Evolutionary conservation across 2,329 filamentous ascomycete species (phyloP).

Genomic region (Verticillium klebahnii): DNA sequence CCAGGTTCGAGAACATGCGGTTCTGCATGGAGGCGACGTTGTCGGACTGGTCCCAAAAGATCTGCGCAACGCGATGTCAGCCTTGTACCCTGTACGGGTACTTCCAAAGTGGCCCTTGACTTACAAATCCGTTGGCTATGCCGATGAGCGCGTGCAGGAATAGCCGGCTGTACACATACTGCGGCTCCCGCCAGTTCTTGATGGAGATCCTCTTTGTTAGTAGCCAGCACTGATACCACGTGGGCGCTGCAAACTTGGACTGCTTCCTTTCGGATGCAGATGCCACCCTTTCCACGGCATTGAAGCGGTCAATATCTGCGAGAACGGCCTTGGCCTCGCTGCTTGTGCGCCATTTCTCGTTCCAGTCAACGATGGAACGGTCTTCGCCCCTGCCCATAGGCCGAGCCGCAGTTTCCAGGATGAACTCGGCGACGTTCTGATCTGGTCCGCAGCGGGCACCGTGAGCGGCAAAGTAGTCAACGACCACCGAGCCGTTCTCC

Average conservation of each 20-base stretch:
- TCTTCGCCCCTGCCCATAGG: conserved; percentile 28
- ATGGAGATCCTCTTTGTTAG: conserved; percentile 67
- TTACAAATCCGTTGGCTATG: conserved; percentile 59
- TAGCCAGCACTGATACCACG: conserved; percentile 56
- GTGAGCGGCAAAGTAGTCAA: conserved; percentile 52
- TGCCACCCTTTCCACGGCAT: no score
- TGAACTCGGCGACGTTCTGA: conserved; percentile 38
- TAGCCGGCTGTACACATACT: conserved; percentile 72
- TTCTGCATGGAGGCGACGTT: conserved; percentile 32
- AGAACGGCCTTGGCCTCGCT: conserved; percentile 54
- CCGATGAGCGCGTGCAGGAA: conserved; percentile 68
- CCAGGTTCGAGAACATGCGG: no score
- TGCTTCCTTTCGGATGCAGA: conserved; percentile 47
- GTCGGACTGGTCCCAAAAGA: conserved; percentile 42
- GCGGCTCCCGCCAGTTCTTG: conserved; percentile 72
- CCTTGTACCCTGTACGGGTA: no score
- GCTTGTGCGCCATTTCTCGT: conserved; percentile 68
- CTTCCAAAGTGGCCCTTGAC: rapidly evolving
- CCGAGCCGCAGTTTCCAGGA: conserved; percentile 38
- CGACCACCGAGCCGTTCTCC: conserved; percentile 47
- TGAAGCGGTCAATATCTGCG: conserved; percentile 60
- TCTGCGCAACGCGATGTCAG: conserved; percentile 7
- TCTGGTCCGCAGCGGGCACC: conserved; percentile 36
- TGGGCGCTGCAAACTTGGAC: conserved; percentile 61
- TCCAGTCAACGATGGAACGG: conserved; percentile 58